Base-by-base conservation (phyloP, 2,329 filamentous ascomycete species). In the Monosporascus cannonballus region DNA sequence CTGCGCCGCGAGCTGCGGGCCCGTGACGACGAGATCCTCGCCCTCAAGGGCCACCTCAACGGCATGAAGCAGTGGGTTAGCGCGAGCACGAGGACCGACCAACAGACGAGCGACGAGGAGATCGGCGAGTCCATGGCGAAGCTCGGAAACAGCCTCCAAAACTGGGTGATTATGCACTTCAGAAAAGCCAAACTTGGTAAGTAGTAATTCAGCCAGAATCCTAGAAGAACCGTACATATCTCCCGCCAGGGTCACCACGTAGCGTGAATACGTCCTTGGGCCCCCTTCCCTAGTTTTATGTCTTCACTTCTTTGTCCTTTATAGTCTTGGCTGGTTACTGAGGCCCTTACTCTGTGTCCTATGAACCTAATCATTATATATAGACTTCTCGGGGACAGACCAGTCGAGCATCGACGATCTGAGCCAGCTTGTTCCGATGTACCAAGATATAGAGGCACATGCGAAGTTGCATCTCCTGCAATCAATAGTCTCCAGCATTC, bases 1-100 rank as follows among this genome's bases (percentile, higher is more conserved):
- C 66, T 78, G 48, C 70, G 73, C 56, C 69, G 70, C 6, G 73
- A 79, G 55, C 59, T 80, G 11, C 67, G 69, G 17, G 72, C 70
- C 49, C 71, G 73, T n/a, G 82, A 86, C 50, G 77, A 79, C 24
- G 81, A 86, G 67, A 74, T 81, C 4, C 69, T 73, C 22, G 71
- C 73, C 48, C 68, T 87, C 54, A 70, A 79, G 50, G 73, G 74
- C 3, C 86, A 89, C 67, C 77, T 89, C 0, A 69, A 81, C 9
- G 85, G 84, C 2, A 71, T 90, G 54, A 90, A 90, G 73, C 83
- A 84, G 60, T 89, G 81, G 73, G 85, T 90, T 53, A 87, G 86
- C 61, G 81, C 78, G 22, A 82, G 80, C 56, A 87, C 85, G 9
- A 73, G 84, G 34, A 74, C 77, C 48, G 81, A 83, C 30, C 79